A percentile compares a stretch with the other conserved stretches of the same genome.
Conservation (phyloP, 1,284 basidiomycete species). For the Puccinia triticina region DNA sequence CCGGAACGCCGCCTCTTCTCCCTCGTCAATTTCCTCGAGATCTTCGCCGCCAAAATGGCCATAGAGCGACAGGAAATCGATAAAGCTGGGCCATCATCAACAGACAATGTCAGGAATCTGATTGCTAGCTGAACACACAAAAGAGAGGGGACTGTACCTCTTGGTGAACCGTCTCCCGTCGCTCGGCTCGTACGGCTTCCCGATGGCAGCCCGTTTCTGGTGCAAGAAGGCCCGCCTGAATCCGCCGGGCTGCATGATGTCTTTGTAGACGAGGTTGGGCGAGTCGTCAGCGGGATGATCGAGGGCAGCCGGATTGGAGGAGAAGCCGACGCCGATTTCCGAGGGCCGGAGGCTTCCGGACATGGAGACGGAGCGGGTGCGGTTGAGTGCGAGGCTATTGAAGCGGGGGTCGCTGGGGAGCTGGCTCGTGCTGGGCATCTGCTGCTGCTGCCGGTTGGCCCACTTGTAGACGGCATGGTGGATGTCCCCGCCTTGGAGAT, state of each 20-base stretch:
- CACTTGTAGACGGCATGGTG: constrained; percentile 56
- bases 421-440: neutral
- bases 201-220: constrained; percentile 35
- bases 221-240: constrained; percentile 35
- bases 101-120: neutral
- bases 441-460: constrained; percentile 52
- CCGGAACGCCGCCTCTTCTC: constrained; percentile 66
- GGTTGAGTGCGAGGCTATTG: constrained; percentile 10
- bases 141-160: neutral
- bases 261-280: constrained; percentile 31
- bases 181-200: constrained; percentile 1
- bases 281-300: neutral
- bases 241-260: constrained; percentile 49
- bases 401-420: neutral
- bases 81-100: constrained; percentile 68
- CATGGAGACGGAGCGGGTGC: constrained; percentile 45
- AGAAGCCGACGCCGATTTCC: constrained; percentile 8
- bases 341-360: constrained; percentile 23
- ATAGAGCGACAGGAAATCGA: constrained; percentile 88
- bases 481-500: constrained; percentile 56
- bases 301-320: neutral
- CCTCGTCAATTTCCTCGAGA: constrained; percentile 84
- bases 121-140: constrained; percentile 19
- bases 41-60: constrained; percentile 89
- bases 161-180: constrained; percentile 29